Percentiles rank a stretch among this genome's conserved stretches.
Evolutionary conservation across 345 rosid genomes (phyloP).

Genomic region (Odontarrhena argentea): DNA sequence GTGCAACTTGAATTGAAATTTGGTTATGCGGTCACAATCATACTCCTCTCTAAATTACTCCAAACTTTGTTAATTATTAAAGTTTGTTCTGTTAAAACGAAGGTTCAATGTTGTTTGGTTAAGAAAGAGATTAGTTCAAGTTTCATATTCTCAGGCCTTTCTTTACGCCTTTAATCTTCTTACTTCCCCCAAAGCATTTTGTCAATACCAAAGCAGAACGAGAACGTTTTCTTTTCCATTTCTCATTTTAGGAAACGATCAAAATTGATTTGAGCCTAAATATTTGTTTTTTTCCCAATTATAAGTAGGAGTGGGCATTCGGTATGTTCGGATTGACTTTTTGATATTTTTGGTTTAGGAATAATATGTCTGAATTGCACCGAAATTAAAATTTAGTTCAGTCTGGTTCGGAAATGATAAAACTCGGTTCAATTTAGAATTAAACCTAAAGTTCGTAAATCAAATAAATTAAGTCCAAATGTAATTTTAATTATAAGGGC

Average conservation of each 20-base stretch:
- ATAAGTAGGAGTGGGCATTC: neutral
- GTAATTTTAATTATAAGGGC: no score
- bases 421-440: no score
- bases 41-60: conserved; percentile 13
- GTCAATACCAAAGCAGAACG: neutral
- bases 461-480: no score
- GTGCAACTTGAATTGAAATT: conserved; percentile 2
- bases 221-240: neutral
- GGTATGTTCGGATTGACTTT: no score
- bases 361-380: no score
- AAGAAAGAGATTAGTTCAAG: conserved; percentile 25
- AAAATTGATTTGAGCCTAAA: neutral
- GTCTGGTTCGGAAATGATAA: no score
- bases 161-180: conserved; percentile 32
- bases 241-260: conserved; percentile 16
- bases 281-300: neutral
- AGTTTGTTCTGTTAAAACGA: conserved; percentile 8
- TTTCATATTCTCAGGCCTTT: conserved; percentile 34
- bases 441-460: no score
- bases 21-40: conserved; percentile 33
- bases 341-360: no score
- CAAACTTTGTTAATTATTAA: neutral
- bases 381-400: no score
- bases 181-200: conserved; percentile 2
- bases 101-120: conserved; percentile 19